These are phyloP conservation scores for Ceriops tagal DNA, from an alignment of 345 rosid genomes.

Conservation along the genomic window DNA sequence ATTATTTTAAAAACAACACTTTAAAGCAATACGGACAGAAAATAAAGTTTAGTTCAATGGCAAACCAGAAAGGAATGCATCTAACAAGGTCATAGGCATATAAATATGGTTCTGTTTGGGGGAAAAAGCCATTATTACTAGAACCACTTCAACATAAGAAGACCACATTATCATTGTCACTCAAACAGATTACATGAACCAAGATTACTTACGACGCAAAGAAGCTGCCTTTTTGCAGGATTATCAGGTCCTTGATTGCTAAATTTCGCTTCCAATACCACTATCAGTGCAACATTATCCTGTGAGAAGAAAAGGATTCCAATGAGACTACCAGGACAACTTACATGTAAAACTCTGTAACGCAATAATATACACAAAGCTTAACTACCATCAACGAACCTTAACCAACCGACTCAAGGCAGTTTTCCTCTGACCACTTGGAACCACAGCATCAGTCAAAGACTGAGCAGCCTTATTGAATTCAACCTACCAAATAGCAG, in stretches of 20 bases:
- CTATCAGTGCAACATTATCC: conserved; percentile 95
- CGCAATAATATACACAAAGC: not conserved
- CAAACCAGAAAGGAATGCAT: too few species aligned
- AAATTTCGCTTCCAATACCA: conserved; percentile 89
- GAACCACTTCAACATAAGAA: not conserved
- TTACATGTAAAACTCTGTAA: not conserved
- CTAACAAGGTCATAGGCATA: too few species aligned
- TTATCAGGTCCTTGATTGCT: conserved; percentile 75
- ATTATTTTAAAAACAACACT: too few species aligned
- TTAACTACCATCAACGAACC: conserved; percentile 37
- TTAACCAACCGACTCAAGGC: conserved; percentile 86
- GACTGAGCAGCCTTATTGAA: conserved; percentile 99
- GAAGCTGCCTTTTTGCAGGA: conserved; percentile 86
- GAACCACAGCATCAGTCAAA: conserved; percentile 84
- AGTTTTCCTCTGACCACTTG: conserved; percentile 74
- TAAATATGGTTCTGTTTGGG: too few species aligned
- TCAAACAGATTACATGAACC: not conserved
- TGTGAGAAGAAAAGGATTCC: conserved; percentile 24
- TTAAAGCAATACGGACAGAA: too few species aligned
- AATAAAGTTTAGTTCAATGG: too few species aligned
- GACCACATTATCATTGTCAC: not conserved
- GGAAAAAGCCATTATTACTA: not conserved
- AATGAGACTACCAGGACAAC: conserved; percentile 12
- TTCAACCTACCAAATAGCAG: conserved; percentile 63
- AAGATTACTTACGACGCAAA: conserved; percentile 72